Evolutionary conservation across 805 yeast species (phyloP).

Genomic region (Kodamaea kakaduensis): DNA sequence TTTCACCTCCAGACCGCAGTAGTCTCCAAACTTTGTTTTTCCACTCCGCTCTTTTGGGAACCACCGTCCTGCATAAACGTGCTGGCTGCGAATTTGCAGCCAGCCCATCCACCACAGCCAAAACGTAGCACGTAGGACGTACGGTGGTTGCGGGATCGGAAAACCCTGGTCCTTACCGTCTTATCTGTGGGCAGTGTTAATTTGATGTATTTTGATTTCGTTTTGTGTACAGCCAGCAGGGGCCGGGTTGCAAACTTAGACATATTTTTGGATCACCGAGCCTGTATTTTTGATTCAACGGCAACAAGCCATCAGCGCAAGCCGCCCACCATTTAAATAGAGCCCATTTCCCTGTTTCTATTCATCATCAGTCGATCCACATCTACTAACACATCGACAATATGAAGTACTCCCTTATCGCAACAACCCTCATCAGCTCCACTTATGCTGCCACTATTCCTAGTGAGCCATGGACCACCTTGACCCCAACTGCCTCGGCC

Average conservation of each 20-base stretch:
- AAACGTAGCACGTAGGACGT: too few relatives aligned
- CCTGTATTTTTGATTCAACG: too few relatives aligned
- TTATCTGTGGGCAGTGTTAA: too few relatives aligned
- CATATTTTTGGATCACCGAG: too few relatives aligned
- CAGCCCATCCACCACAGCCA: too few relatives aligned
- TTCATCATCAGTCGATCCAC: conserved; percentile 4
- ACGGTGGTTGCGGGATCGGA: too few relatives aligned
- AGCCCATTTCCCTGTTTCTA: neutral
- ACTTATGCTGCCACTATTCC: conserved; percentile 24
- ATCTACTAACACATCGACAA: conserved; percentile 2
- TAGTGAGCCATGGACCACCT: conserved; percentile 24
- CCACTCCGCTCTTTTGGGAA: neutral
- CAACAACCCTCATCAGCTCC: conserved; percentile 13
- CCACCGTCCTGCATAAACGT: conserved; percentile 1
- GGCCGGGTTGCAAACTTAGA: neutral
- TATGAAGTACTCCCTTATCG: conserved; percentile 21
- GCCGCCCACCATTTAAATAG: too few relatives aligned
- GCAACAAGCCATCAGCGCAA: too few relatives aligned
- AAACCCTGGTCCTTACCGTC: too few relatives aligned
- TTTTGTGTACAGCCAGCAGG: too few relatives aligned
- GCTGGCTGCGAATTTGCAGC: conserved; percentile 8
- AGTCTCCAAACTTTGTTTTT: neutral
- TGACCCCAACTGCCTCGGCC: conserved; percentile 30
- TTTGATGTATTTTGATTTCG: too few relatives aligned
- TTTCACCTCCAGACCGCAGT: neutral